Percentiles rank a stretch among this genome's conserved stretches.
Conservation (phyloP, 2,329 filamentous ascomycete genomes). For the Xylariaceae sp. region DNA sequence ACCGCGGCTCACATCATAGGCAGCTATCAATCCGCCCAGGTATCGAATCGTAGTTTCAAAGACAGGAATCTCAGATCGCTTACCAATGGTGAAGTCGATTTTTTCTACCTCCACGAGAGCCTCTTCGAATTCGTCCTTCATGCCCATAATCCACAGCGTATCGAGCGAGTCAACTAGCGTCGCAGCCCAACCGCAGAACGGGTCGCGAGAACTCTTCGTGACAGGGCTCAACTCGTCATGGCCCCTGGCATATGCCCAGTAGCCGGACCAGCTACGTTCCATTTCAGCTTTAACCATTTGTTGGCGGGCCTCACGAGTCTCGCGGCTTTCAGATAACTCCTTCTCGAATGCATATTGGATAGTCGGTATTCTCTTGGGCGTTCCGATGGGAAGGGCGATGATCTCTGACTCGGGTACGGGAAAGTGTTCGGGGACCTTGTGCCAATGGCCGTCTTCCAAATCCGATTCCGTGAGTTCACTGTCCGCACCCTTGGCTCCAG, state of each 20-base stretch:
- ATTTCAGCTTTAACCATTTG: conserved; percentile 68
- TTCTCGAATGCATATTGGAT: conserved; percentile 70
- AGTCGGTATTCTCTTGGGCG: conserved; percentile 63
- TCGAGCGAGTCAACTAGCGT: conserved; percentile 64
- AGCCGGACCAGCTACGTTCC: conserved; percentile 74
- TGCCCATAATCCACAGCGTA: conserved; percentile 68
- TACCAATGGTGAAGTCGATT: conserved; percentile 78
- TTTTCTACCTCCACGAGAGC: conserved; percentile 49
- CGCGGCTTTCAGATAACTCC: conserved; percentile 56
- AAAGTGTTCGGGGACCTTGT: conserved; percentile 67
- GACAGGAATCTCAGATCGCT: conserved; percentile 67
- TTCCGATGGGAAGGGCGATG: conserved; percentile 68
- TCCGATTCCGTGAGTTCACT: conserved; percentile 23
- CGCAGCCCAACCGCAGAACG: conserved; percentile 76
- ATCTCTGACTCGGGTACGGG: conserved; percentile 66
- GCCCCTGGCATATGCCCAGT: conserved; percentile 72
- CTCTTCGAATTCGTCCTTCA: conserved; percentile 60
- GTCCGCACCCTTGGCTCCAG: conserved; percentile 25
- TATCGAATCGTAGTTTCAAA: conserved; percentile 94
- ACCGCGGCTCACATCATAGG: conserved; percentile 77
- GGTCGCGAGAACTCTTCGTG: conserved; percentile 61
- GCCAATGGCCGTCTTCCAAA: conserved; percentile 58
- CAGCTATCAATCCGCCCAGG: conserved; percentile 75
- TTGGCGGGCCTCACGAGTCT: conserved; percentile 59
- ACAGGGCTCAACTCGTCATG: conserved; percentile 82